Conservation (phyloP, 768 basidiomycete genomes). For the Mycena alexandri region DNA sequence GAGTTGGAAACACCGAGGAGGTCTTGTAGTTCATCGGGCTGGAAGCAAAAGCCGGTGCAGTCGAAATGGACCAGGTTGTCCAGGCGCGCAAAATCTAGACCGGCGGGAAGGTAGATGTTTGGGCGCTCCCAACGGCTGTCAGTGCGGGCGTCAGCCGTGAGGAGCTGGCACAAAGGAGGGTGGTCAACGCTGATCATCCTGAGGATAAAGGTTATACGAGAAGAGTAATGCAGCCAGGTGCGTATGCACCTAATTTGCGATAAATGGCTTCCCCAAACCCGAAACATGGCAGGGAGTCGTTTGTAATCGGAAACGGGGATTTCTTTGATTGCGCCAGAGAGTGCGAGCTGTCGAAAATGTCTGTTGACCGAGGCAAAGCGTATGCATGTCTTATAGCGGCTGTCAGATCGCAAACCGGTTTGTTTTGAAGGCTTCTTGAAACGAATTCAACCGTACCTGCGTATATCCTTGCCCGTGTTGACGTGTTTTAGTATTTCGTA, state of each 20-base stretch:
- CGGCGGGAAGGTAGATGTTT: not conserved
- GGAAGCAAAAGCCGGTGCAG: not conserved
- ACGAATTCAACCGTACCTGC: slow-evolving; percentile 4
- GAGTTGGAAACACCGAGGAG: not conserved
- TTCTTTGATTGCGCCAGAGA: not conserved
- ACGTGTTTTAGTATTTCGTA: not conserved
- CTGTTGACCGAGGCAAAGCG: slow-evolving; percentile 1
- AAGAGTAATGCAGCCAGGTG: no score
- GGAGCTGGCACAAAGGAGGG: not conserved
- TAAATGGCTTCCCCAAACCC: not conserved
- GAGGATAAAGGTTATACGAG: not conserved
- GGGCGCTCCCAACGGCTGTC: not conserved
- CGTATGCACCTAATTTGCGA: not conserved
- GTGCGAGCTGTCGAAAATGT: not conserved
- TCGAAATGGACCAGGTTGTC: slow-evolving; percentile 14
- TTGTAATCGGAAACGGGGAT: not conserved
- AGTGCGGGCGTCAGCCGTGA: not conserved
- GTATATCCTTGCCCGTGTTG: not conserved
- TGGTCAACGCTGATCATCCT: slow-evolving; percentile 11
- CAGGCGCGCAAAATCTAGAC: not conserved
- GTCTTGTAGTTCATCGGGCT: not conserved
- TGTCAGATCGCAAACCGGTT: no score
- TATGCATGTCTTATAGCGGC: no score
- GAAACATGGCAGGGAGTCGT: slow-evolving; percentile 1
- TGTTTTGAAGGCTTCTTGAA: not conserved